Base-by-base conservation (phyloP, 768 basidiomycete species). In the Lactarius sanguifluus region DNA sequence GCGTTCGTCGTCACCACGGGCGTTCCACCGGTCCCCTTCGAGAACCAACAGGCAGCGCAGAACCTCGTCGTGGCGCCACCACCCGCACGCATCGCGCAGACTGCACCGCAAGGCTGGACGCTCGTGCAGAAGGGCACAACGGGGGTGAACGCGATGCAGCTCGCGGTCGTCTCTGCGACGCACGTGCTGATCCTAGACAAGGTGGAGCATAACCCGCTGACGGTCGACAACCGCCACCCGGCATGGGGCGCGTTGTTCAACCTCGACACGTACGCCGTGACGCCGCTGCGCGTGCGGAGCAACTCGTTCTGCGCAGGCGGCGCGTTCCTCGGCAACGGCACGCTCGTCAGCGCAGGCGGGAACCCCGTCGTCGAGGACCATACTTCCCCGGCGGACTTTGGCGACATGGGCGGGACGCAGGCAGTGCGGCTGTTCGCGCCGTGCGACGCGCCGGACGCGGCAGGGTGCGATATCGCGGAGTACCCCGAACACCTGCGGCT, bases 251-350 rank as follows among this genome's bases (percentile, higher is more conserved):
- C 87, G 9, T 75, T 94, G 23, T 92, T 88, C 75, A 85, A 91
- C 73, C 78, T 94, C 54, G 72, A 83, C 34, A 86, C 86, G 13
- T 83, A 90, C 71, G 80, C 80, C 5, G 77, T 89, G 68, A 84
- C 76, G 52, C 86, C 89, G 64, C 79, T 94, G 34, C 72, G 78
- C 45, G 81, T 92, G 75, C 78, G 84, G 71, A 91, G 91, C 5
- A 92, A 94, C 73, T 92, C 92, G 28, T 94, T 94, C 77, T 94
- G 92, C 73, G 92, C 92, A 10, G 89, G 92, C 38, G 92, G 92
- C 13, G 81, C 86, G 4, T 92, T 92, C 73, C 77, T 93, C 8
- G 75, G 86, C 28, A 91, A 94, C 66, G 92, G 92, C 5, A 89
- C 90, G 1, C 73, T 93, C 40, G 77, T 93, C 73, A 91, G 85